Conservation (phyloP, 2,329 filamentous ascomycete genomes). For the Aotearoamyces nothofagi region DNA sequence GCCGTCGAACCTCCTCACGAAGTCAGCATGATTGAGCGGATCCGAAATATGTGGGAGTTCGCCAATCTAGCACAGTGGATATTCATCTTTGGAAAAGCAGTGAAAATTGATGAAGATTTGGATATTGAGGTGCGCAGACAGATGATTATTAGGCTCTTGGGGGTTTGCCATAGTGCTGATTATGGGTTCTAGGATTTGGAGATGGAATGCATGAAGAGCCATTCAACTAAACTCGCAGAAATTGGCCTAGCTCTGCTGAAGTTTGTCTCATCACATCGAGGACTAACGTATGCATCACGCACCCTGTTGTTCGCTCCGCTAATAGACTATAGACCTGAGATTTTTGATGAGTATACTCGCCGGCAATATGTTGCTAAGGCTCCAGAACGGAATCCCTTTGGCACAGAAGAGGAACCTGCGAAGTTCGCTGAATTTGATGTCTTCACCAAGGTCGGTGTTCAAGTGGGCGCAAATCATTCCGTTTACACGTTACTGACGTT, state of each 20-base stretch:
- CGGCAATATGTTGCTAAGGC: slow-evolving; percentile 78
- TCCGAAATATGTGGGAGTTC: slow-evolving; percentile 93
- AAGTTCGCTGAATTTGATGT: slow-evolving; percentile 73
- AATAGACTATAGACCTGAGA: slow-evolving; percentile 46
- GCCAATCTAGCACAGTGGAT: slow-evolving; percentile 90
- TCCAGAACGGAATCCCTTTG: slow-evolving; percentile 71
- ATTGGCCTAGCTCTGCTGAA: slow-evolving; percentile 82
- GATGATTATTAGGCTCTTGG: too few species aligned
- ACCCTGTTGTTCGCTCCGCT: slow-evolving; percentile 5
- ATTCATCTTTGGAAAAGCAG: slow-evolving; percentile 71
- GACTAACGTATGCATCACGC: slow-evolving; percentile 58
- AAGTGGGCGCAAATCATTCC: slow-evolving; percentile 28
- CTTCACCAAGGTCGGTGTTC: slow-evolving; percentile 53
- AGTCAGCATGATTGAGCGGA: slow-evolving; percentile 37
- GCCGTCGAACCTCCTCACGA: slow-evolving; percentile 13
- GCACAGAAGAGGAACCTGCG: slow-evolving; percentile 53
- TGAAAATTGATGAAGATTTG: slow-evolving; percentile 80
- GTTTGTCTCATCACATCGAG: slow-evolving; percentile 85
- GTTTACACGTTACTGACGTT: slow-evolving; percentile 1
- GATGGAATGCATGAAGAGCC: slow-evolving; percentile 68
- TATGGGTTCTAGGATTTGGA: slow-evolving; percentile 71
- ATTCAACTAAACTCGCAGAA: slow-evolving; percentile 59
- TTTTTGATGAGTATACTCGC: slow-evolving; percentile 87
- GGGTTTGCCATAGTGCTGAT: not conserved
- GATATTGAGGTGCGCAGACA: slow-evolving; percentile 64